Conservation (phyloP, 352 stramenopile species). For the Aphanomyces euteiches region DNA sequence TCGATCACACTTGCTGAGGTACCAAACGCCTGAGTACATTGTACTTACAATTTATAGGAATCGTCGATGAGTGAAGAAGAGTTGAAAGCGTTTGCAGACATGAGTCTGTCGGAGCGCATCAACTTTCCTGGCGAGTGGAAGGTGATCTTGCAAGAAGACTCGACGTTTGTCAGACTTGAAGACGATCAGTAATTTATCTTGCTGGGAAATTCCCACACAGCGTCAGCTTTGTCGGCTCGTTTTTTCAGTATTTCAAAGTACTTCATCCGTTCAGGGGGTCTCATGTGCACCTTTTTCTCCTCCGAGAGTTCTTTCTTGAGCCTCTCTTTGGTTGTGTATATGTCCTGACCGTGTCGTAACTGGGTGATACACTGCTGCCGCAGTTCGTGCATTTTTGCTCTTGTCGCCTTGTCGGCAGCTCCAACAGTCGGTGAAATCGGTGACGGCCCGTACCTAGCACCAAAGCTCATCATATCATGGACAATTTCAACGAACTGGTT, state of each 20-base stretch:
- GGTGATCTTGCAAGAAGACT: conserved; percentile 17
- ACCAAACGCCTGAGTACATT: not conserved
- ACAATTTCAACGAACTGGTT: conserved; percentile 5
- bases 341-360: conserved; percentile 7
- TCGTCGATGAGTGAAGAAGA: not conserved
- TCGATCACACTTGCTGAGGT: conserved; percentile 20
- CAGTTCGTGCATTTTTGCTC: not conserved
- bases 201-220: not conserved
- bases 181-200: not conserved
- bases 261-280: conserved; percentile 13
- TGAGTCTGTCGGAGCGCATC: conserved; percentile 29
- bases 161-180: conserved; percentile 10
- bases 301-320: not conserved
- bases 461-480: not conserved
- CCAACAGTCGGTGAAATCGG: not conserved
- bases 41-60: conserved; percentile 11
- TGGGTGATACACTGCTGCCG: conserved; percentile 16
- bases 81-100: conserved; percentile 16
- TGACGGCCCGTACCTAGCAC: conserved; percentile 19
- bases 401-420: not conserved
- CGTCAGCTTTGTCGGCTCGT: conserved; percentile 6
- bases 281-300: not conserved
- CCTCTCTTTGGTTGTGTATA: not conserved
- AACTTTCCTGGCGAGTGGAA: conserved; percentile 29
- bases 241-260: conserved; percentile 16